These are phyloP conservation scores for Ormosia semicastrata DNA, from an alignment of 306 rosid species.

Conservation along the genomic window DNA sequence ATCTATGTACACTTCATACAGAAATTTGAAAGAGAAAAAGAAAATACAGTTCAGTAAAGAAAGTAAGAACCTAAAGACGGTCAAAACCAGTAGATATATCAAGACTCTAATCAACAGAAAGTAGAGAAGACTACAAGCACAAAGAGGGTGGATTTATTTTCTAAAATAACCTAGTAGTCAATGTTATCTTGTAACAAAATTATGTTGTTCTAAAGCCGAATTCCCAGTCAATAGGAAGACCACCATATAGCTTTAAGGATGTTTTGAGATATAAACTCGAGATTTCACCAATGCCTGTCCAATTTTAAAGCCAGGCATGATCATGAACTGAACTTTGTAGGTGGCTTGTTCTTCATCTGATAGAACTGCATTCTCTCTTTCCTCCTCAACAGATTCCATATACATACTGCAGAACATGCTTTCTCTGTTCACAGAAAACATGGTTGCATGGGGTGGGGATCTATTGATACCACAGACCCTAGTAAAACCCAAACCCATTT, in stretches of 20 bases:
- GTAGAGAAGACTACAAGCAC: slow-evolving; percentile 10
- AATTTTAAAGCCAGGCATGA: slow-evolving; percentile 64
- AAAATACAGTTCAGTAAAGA: slow-evolving; percentile 20
- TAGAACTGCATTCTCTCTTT: slow-evolving; percentile 13
- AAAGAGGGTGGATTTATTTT: neutral
- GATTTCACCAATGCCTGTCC: slow-evolving; percentile 51
- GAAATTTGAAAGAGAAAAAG: neutral
- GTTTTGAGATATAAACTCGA: slow-evolving; percentile 55
- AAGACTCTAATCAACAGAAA: neutral
- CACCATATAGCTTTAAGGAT: slow-evolving; percentile 10
- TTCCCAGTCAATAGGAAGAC: slow-evolving; percentile 13
- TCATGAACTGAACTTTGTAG: slow-evolving; percentile 53
- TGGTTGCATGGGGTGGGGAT: slow-evolving; percentile 45
- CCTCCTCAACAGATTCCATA: slow-evolving; percentile 56
- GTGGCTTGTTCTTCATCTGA: neutral
- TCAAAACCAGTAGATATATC: neutral
- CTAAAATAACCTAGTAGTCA: neutral
- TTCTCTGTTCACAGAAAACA: slow-evolving; percentile 40
- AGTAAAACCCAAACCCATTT: slow-evolving; percentile 63
- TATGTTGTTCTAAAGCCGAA: slow-evolving; percentile 2
- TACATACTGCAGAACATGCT: slow-evolving; percentile 41
- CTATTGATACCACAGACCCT: slow-evolving; percentile 42
- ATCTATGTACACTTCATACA: slow-evolving; percentile 26
- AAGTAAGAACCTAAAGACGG: neutral
- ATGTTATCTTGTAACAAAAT: slow-evolving; percentile 4